Evolutionary conservation across 225 moss, liverwort and hornwort genomes (phyloP), one percentile per base, ranked within the genome.

Genomic region (Pseudisothecium myosuroides): DNA sequence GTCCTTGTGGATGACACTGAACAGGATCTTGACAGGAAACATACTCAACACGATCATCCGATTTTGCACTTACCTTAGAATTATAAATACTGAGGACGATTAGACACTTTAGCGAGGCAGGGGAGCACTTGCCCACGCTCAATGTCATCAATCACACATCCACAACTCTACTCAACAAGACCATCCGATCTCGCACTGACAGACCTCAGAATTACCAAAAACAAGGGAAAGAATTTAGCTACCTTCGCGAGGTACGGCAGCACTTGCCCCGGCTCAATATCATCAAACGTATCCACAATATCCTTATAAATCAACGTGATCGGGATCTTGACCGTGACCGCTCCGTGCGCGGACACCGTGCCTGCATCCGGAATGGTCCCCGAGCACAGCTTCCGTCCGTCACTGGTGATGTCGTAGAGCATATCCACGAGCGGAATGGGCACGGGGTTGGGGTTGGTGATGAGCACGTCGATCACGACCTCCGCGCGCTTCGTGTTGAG

Each of bases 361-460:
- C 98, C 98, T 4, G 98, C 98, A 71, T 98, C 96, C 3, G 98
- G 94, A 69, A 97, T 98, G 59, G 91, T 92, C 39, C 98, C 98
- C 14, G 96, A 91, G 83, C 95, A 90, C 45, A 98, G 94, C 89
- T 95, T 94, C 22, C 94, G 84, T 18, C 91, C 89, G 7, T 94
- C 95, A 45, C 97, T 97, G 87, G 93, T 90, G 68, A 98, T 92
- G 11, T 93, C 88, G 64, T 98, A 98, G 63, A 95, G 75, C 91
- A 98, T 97, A 47, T 98, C 96, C 76, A 97, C 92, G 62, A 98
- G 93, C 39, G 98, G 98, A 79, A 98, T 96, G 12, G 98, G 98
- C 22, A 98, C 84, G 2, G 97, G 98, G 78, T 97, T 97, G 6
- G 98, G 98, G 43, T 98, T 98, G 58, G 90, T 95, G 90, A 98